These are phyloP conservation scores for Quercus berberidifolia DNA, from an alignment of 306 rosid species.

Conservation along the genomic window DNA sequence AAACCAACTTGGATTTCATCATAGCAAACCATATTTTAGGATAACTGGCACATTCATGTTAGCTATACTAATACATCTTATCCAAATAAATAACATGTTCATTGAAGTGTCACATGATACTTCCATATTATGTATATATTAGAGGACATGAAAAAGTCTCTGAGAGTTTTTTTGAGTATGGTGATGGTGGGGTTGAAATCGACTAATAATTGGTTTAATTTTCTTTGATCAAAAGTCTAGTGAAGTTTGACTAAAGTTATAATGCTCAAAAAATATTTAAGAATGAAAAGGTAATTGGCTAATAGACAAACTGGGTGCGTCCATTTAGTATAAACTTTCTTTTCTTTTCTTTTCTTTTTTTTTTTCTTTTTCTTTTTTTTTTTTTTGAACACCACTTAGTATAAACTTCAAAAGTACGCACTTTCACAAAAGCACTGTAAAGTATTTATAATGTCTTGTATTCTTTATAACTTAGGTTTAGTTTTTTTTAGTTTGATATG, in stretches of 20 bases:
- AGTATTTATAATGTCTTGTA: neutral
- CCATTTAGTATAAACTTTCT: neutral
- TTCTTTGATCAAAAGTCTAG: neutral
- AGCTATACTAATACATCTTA: too few species aligned
- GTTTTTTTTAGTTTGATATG: neutral
- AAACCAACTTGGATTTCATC: neutral
- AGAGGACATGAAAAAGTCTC: too few species aligned
- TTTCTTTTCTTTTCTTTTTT: too few species aligned
- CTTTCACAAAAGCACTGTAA: neutral
- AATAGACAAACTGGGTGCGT: neutral
- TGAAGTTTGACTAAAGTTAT: neutral
- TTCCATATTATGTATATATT: neutral
- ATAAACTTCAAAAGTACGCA: neutral
- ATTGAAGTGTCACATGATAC: neutral
- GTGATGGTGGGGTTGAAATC: neutral
- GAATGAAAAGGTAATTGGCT: neutral
- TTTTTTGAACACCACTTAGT: neutral
- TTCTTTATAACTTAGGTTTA: neutral
- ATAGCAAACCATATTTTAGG: neutral
- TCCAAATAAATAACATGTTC: too few species aligned
- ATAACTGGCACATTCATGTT: too few species aligned
- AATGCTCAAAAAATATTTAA: neutral
- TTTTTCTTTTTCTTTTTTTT: too few species aligned
- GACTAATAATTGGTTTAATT: neutral
- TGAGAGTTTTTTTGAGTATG: neutral